Evolutionary conservation across 2,329 filamentous ascomycete species (phyloP).

Genomic region (Cercospora nicotianae): DNA sequence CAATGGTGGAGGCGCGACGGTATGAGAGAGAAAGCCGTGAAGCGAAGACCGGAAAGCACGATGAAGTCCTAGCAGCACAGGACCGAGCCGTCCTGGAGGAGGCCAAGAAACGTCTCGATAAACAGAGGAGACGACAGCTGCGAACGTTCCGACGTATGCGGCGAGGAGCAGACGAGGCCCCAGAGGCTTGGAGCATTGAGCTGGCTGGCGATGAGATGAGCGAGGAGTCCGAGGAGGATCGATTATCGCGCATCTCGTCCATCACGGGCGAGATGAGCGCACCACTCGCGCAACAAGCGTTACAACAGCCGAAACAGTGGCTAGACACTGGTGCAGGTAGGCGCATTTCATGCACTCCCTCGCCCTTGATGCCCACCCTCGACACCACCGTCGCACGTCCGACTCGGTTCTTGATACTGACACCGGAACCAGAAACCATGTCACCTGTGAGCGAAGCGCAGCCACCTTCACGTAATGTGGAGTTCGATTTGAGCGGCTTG

Average conservation of each 20-base stretch:
- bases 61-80: conserved; percentile 45
- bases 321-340: conserved; percentile 24
- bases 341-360: conserved; percentile 32
- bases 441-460: conserved; percentile 21
- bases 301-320: conserved; percentile 23
- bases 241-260: conserved; percentile 40
- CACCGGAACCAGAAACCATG: conserved; percentile 32
- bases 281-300: conserved; percentile 19
- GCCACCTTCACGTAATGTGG: conserved; percentile 6
- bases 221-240: conserved; percentile 39
- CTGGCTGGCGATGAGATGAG: conserved; percentile 64
- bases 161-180: conserved; percentile 41
- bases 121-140: conserved; percentile 43
- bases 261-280: conserved; percentile 32
- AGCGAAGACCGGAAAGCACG: conserved; percentile 49
- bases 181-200: conserved; percentile 81
- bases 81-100: conserved; percentile 47
- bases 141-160: conserved; percentile 37
- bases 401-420: conserved; percentile 30
- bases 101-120: conserved; percentile 58
- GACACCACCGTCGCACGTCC: conserved; percentile 19
- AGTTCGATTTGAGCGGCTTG: conserved; percentile 52
- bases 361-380: conserved; percentile 26
- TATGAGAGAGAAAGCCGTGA: conserved; percentile 63
- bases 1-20: conserved; percentile 75